These are phyloP conservation scores for Tylopilus sp. DNA, from an alignment of 1,284 basidiomycete species.

Conservation along the genomic window DNA sequence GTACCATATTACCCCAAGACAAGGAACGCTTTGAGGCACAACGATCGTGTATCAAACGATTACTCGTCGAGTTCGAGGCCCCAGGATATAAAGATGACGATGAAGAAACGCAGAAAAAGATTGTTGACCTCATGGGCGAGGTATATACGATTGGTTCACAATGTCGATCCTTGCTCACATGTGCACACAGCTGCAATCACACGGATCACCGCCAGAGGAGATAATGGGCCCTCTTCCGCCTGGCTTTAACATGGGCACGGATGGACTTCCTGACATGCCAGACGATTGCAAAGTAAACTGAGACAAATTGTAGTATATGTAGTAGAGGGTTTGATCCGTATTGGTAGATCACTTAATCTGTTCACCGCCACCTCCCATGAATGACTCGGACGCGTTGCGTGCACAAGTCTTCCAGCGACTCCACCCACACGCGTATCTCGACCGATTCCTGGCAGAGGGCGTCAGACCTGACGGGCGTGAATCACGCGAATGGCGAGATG, in stretches of 20 bases:
- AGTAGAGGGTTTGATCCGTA: no score
- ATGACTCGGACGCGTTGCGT: constrained; percentile 32
- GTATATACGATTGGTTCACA: constrained; percentile 50
- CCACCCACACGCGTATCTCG: constrained; percentile 59
- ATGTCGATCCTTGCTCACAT: constrained; percentile 5
- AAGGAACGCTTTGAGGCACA: constrained; percentile 79
- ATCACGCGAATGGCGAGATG: constrained; percentile 63
- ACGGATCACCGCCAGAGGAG: constrained; percentile 90
- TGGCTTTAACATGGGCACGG: constrained; percentile 69
- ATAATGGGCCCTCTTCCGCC: constrained; percentile 94
- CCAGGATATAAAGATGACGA: constrained; percentile 74
- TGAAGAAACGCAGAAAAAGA: constrained; percentile 59
- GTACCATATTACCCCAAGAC: constrained; percentile 69
- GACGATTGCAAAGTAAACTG: constrained; percentile 60
- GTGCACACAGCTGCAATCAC: constrained; percentile 77
- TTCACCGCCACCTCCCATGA: constrained; percentile 13
- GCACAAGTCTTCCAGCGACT: constrained; percentile 73
- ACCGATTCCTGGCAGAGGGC: constrained; percentile 66
- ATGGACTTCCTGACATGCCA: constrained; percentile 67
- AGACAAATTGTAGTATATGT: background rate
- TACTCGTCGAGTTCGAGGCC: constrained; percentile 83
- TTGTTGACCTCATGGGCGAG: constrained; percentile 84
- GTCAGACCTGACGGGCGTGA: constrained; percentile 73
- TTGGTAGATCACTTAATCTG: background rate
- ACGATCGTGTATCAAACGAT: constrained; percentile 68